phyloP scores from a whole-genome alignment of 305 asterid genomes.

The Striga hermonthica region DNA sequence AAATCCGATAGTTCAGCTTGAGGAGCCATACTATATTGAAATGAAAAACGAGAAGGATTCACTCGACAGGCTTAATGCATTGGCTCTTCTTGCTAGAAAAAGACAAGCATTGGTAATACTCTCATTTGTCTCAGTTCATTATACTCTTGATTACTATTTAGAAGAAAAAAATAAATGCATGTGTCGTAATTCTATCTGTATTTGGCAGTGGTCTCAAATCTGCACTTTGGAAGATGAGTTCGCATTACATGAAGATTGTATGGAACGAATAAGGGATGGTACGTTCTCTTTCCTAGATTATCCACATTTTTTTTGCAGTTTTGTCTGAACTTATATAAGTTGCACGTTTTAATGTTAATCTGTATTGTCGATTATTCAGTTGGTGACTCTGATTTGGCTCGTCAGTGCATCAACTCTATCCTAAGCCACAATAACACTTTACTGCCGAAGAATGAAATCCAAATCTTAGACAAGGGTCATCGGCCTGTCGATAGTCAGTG shows the following conservation, averaged over 20 bases:
- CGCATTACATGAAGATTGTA: slow-evolving; percentile 32
- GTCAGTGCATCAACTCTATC: slow-evolving; percentile 27
- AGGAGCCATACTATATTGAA: slow-evolving; percentile 20
- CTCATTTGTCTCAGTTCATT: not conserved
- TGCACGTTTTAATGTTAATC: not conserved
- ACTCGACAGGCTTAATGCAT: slow-evolving; percentile 31
- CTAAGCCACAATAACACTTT: slow-evolving; percentile 16
- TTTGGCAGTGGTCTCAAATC: slow-evolving; percentile 37
- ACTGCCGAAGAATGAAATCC: slow-evolving; percentile 27
- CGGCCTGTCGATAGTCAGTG: slow-evolving; percentile 27
- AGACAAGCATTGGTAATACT: slow-evolving; percentile 39
- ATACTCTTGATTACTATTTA: not conserved
- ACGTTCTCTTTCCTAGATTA: slow-evolving; percentile 4
- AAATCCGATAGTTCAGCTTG: not conserved
- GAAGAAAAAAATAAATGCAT: not conserved
- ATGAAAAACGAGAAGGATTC: slow-evolving; percentile 20
- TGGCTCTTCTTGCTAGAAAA: slow-evolving; percentile 32
- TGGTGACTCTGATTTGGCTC: slow-evolving; percentile 39
- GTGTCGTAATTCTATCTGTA: slow-evolving; percentile 19
- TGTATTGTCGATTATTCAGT: slow-evolving; percentile 30
- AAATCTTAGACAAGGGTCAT: slow-evolving; percentile 17
- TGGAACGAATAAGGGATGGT: slow-evolving; percentile 41
- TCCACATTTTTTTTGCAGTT: not conserved
- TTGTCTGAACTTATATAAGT: not conserved
- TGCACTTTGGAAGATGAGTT: slow-evolving; percentile 33